Evolutionary conservation across 192 early-diverging fungal species (phyloP), one percentile per base, ranked within the genome.

Genomic region (Diversispora eburnea): DNA sequence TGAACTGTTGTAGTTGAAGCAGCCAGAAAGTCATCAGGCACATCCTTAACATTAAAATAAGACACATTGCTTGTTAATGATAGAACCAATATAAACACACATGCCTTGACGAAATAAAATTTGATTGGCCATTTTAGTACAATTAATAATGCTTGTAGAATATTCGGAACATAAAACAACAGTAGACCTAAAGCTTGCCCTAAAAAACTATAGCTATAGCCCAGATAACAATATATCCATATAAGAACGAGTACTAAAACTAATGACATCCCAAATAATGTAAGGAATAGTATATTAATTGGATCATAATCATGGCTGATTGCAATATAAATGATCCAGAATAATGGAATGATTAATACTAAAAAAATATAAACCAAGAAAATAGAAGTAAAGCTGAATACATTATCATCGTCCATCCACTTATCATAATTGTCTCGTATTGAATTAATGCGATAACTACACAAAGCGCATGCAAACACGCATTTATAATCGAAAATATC

Each of bases 401-500:
- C 7, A 41, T 3, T 41, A 13, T 25, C 8, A 9, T 12, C n/a
- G n/a, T 61, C 0, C 33, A 61, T 2, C 0, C 7, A 39, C 59
- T 13, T 57, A n/a, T n/a, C n/a, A n/a, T 57, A 19, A 57, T 57
- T 19, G 19, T 57, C n/a, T 20, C 5, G 41, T 42, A 3, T 51
- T 22, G 17, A 71, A 71, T 58, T 58, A 71, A 45, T 25, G 69
- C 69, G 33, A n/a, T 9, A 45, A 58, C 5, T 45, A 17, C 43
- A n/a, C 17, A 71, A 58, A 12, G 5, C 45, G 57, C 15, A 71
- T 71, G 69, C n/a, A 71, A 56, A 71, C 15, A 12, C 56, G 46
- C 58, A 17, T 71, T 71, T 56, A 56, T 33, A 47, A 71, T 58
- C 10, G 69, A 71, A 58, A 71, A 71, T 68, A 68, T 68, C 17